Percentiles rank a stretch among this genome's conserved stretches.
Conservation (phyloP, 1,284 basidiomycete species). For the Pascua sp. region DNA sequence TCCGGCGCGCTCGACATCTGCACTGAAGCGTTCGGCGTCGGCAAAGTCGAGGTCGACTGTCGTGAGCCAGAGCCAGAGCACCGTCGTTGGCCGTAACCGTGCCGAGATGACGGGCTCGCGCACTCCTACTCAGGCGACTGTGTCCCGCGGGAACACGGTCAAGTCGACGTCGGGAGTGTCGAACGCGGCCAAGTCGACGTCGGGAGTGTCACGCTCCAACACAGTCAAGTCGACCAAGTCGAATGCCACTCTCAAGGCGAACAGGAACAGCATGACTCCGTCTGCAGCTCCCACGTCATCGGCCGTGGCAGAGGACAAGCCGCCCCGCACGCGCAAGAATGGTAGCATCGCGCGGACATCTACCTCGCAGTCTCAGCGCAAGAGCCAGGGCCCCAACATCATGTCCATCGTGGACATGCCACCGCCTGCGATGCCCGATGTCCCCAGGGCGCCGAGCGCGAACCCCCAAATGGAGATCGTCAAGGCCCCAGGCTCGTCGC, state of each 20-base stretch:
- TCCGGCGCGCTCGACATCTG: conserved; percentile 2
- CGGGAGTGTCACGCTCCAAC: conserved; percentile 21
- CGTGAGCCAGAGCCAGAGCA: conserved; percentile 11
- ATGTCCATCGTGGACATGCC: conserved; percentile 38
- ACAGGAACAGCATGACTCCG: conserved; percentile 2
- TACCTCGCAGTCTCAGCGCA: conserved; percentile 18
- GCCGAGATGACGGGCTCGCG: neutral
- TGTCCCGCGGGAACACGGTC: conserved; percentile 27
- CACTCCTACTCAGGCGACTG: neutral
- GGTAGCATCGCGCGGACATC: conserved; percentile 33
- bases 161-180: conserved; percentile 16
- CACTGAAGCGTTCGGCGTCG: conserved; percentile 29
- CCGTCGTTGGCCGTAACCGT: neutral
- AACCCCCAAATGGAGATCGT: conserved; percentile 38
- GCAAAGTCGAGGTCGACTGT: conserved; percentile 35
- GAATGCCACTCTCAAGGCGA: neutral
- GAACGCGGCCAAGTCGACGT: conserved; percentile 7
- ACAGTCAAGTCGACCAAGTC: conserved; percentile 26
- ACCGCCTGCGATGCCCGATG: conserved; percentile 42
- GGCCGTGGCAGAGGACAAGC: conserved; percentile 1
- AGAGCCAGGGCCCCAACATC: conserved; percentile 24
- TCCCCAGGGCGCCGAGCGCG: conserved; percentile 46
- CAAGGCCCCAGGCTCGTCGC: conserved; percentile 42
- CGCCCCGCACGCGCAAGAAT: conserved; percentile 22
- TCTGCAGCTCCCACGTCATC: neutral